Evolutionary conservation across 2,329 filamentous ascomycete species (phyloP).

Genomic region (Cryphonectria carpinicola): DNA sequence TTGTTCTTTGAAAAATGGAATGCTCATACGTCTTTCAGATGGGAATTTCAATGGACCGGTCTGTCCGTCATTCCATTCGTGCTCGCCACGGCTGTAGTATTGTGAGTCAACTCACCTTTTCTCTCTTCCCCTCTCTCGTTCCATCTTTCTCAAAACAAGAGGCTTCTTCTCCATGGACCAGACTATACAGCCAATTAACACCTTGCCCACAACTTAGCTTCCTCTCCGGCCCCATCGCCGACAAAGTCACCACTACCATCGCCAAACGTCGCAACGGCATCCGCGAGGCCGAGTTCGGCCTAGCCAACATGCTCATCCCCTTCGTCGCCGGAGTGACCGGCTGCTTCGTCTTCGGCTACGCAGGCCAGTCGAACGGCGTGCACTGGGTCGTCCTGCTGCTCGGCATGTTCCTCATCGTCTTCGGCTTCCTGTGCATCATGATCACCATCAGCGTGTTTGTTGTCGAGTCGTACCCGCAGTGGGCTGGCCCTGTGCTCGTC

Average conservation of each 20-base stretch:
- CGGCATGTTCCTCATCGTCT: slow-evolving; percentile 36
- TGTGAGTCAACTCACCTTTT: background rate
- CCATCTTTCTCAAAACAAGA: no score
- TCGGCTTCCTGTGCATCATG: slow-evolving; percentile 36
- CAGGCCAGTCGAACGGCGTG: slow-evolving; percentile 32
- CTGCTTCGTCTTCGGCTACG: slow-evolving; percentile 39
- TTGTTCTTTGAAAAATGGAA: background rate
- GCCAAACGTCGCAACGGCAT: slow-evolving; percentile 35
- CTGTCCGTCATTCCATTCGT: slow-evolving; percentile 35
- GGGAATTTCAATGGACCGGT: slow-evolving; percentile 37
- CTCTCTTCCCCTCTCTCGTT: background rate
- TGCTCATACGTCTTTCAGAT: slow-evolving; percentile 19
- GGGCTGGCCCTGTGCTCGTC: slow-evolving; percentile 39
- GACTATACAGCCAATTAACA: background rate
- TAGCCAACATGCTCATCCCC: slow-evolving; percentile 39
- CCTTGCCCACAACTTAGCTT: slow-evolving; percentile 16
- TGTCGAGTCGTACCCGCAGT: slow-evolving; percentile 40
- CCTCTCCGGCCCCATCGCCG: slow-evolving; percentile 38
- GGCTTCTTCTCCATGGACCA: no score
- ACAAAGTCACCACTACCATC: slow-evolving; percentile 35
- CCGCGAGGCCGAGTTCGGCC: slow-evolving; percentile 41
- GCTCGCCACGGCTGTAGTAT: slow-evolving; percentile 30
- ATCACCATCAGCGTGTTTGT: slow-evolving; percentile 39
- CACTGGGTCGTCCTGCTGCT: slow-evolving; percentile 37
- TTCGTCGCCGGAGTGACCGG: slow-evolving; percentile 36